Evolutionary conservation across 1,139 yeast genomes (phyloP).

Genomic region (Geotrichum phurueaensis): DNA sequence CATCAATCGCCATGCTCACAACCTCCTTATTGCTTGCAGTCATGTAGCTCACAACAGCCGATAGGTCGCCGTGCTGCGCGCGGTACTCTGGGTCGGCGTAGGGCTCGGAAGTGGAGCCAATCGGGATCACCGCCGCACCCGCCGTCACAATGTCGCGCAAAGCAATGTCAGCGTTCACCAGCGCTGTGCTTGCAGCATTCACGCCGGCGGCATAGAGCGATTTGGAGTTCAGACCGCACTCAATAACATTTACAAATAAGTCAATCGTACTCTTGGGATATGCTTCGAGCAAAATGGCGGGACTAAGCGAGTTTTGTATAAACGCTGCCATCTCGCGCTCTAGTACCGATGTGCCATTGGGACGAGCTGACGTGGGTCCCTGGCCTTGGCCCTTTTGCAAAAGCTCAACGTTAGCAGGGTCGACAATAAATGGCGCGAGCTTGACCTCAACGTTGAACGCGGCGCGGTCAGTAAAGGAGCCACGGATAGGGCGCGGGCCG

Average conservation of each 20-base stretch:
- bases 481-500: constrained; percentile 86
- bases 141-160: constrained; percentile 71
- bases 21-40: constrained; percentile 49
- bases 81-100: constrained; percentile 21
- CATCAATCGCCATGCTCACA: constrained; percentile 48
- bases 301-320: constrained; percentile 53
- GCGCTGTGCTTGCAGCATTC: constrained; percentile 63
- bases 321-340: constrained; percentile 52
- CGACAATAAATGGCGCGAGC: constrained; percentile 45
- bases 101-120: constrained; percentile 2
- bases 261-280: constrained; percentile 90
- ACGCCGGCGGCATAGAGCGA: constrained; percentile 39
- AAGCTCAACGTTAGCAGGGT: constrained; percentile 14
- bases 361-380: constrained; percentile 27
- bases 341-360: constrained; percentile 34
- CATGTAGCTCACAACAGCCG: constrained; percentile 48
- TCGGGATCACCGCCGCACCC: constrained; percentile 41
- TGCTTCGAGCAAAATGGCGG: constrained; percentile 58
- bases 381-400: constrained; percentile 16
- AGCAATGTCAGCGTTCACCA: constrained; percentile 80
- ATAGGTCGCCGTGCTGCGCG: constrained; percentile 29
- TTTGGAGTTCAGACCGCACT: constrained; percentile 40
- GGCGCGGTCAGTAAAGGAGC: constrained; percentile 66
- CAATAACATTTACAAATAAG: constrained; percentile 62
- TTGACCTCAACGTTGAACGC: constrained; percentile 63